Percentiles rank a stretch among this genome's conserved stretches.
phyloP scores from a whole-genome alignment of 345 rosid species.

The Lepidium sativum region DNA sequence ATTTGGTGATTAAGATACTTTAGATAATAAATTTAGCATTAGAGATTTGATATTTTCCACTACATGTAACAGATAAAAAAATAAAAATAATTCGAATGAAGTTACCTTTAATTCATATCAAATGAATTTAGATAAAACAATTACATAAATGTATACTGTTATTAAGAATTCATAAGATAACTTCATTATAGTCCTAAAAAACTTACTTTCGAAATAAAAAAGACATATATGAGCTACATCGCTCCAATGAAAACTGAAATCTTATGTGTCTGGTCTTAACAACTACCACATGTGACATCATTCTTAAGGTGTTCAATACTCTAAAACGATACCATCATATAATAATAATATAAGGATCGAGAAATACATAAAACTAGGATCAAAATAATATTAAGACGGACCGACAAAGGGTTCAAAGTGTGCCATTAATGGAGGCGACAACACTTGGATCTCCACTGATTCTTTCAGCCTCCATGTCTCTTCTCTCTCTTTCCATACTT shows the following conservation, averaged over 20 bases:
- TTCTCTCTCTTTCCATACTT: conserved; percentile 15
- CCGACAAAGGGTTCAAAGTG: conserved; percentile 71
- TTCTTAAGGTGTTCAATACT: conserved; percentile 19
- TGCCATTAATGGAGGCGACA: conserved; percentile 90
- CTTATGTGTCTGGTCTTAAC: not conserved
- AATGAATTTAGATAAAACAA: not conserved
- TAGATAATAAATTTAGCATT: too few species aligned
- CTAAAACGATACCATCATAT: not conserved
- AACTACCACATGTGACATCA: conserved; percentile 26
- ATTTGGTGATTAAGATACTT: rapidly evolving
- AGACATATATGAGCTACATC: not conserved
- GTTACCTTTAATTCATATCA: not conserved
- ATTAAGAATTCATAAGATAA: not conserved
- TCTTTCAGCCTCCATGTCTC: conserved; percentile 46
- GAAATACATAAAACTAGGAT: conserved; percentile 6
- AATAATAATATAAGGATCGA: conserved; percentile 8
- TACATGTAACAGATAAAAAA: too few species aligned
- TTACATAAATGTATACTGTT: not conserved
- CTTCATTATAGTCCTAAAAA: not conserved
- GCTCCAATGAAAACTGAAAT: conserved; percentile 1
- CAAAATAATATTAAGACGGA: conserved; percentile 28
- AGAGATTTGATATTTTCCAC: too few species aligned
- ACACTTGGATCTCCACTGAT: conserved; percentile 61
- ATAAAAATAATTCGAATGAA: too few species aligned
- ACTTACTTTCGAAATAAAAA: not conserved